Percentiles rank a stretch among this genome's conserved stretches.
Evolutionary conservation across 2,329 filamentous ascomycete species (phyloP).

Genomic region (Arachnomyces sp.): DNA sequence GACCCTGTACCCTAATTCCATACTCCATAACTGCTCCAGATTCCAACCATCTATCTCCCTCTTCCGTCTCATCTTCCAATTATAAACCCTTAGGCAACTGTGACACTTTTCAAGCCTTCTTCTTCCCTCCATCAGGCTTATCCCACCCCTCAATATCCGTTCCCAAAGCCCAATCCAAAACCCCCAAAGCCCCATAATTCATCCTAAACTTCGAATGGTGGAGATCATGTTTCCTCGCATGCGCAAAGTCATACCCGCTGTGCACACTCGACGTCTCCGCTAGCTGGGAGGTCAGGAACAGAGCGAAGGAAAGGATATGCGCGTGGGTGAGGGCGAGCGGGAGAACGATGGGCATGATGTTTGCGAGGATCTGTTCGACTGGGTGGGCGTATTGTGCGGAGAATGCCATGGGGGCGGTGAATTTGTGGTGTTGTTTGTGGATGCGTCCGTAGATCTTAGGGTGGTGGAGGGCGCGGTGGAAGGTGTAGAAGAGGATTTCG

Average conservation of each 20-base stretch:
- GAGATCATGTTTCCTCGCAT: slow-evolving; percentile 45
- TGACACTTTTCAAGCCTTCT: too few relatives aligned
- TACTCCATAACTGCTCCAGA: too few relatives aligned
- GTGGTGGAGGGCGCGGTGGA: slow-evolving; percentile 46
- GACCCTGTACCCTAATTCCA: too few relatives aligned
- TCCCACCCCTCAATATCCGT: slow-evolving; percentile 24
- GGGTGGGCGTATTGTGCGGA: slow-evolving; percentile 51
- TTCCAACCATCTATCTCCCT: too few relatives aligned
- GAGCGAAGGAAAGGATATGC: slow-evolving; percentile 48
- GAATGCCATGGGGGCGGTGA: slow-evolving; percentile 48
- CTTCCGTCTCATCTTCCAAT: too few relatives aligned
- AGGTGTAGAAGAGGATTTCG: slow-evolving; percentile 49
- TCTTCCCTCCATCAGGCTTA: slow-evolving; percentile 1
- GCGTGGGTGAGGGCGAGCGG: slow-evolving; percentile 40
- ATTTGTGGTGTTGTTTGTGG: slow-evolving; percentile 51
- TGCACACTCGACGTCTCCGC: slow-evolving; percentile 48
- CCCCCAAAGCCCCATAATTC: slow-evolving; percentile 45
- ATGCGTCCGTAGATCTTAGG: slow-evolving; percentile 42
- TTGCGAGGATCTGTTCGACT: slow-evolving; percentile 48
- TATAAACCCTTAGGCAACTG: too few relatives aligned
- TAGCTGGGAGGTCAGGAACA: slow-evolving; percentile 42
- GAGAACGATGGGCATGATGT: slow-evolving; percentile 44
- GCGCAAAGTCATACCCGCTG: slow-evolving; percentile 47
- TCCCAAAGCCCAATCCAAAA: slow-evolving; percentile 49
- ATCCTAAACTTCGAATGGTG: slow-evolving; percentile 51